Evolutionary conservation across 306 rosid species (phyloP), one percentile per base, ranked within the genome.

Genomic region (Cicer bijugum): DNA sequence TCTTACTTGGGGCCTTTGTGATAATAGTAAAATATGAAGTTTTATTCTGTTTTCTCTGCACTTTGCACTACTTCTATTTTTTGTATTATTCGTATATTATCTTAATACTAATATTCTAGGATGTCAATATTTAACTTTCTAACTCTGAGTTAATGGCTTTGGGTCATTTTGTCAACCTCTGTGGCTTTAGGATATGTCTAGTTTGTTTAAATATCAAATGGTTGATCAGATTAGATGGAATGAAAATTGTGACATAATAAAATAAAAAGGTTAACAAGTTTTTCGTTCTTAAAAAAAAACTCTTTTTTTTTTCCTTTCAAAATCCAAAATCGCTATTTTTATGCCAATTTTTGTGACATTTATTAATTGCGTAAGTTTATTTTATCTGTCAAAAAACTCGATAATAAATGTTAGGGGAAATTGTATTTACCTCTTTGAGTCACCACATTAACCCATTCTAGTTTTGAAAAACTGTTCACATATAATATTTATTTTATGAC

Each of bases 1-100:
- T 67, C 68, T 35, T 57, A 43, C 68, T 9, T 33, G 3, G 46
- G 52, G 44, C 61, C 57, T 59, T 48, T 69, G 77, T 75, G 35
- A 28, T 46, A 39, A 59, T 77, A 14, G 17, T 14, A 45, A 17
- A 40, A 14, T 56, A 14, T 11, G 5, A 66, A 5, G 35, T 64
- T 64, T 64, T 9, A 64, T 64, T 64, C 9, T 66, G 56, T 9
- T 17, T 7, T 20, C 47, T 62, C 71, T 66, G 17, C 9, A 55
- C 55, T 66, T 44, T 44, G 12, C 42, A 44, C 38, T 44, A 44
- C 17, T 11, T 65, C 17, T 19, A 1, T 20, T 64, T 6, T 19
- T 9, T 10, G 9, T 44, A 62, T 14, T 8, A 3, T 37, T 37
- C 2, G 6, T 10, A 16, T 42, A 11, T 44, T 20, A 44, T 43